Base-by-base conservation (phyloP, 225 moss, liverwort and hornwort species). In the Pseudoscleropodium purum region DNA sequence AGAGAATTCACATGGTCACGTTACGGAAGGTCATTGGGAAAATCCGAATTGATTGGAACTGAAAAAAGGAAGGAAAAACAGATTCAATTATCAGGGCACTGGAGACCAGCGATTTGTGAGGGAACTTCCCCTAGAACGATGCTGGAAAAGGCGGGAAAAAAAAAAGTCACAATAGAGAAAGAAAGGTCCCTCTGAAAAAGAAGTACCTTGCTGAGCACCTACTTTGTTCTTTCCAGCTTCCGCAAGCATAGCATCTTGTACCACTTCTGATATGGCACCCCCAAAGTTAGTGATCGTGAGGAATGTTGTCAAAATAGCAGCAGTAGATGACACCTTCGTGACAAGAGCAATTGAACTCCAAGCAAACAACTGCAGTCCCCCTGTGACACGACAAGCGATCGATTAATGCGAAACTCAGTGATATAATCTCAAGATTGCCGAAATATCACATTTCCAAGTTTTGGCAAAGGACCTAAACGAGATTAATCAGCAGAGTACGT, bases 201-300 rank as follows among this genome's bases (percentile, higher is more conserved):
- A 18, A 66, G 24, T 87, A 93, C 94, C 94, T 91, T 86, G 90
- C 70, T 90, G 92, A 52, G 93, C 95, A 37, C 93, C 94, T 75
- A 77, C 85, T 89, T 94, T 93, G 87, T 93, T 95, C 92, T 97
- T 97, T 25, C 94, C 94, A 67, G 94, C 96, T 63, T 97, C 97
- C 31, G 96, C 92, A 36, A 97, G 93, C 88, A 97, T 94, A 34
- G 97, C 97, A 87, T 97, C 97, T 80, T 97, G 96, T 88, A 97
- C 95, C 39, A 97, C 97, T 87, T 96, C 97, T 11, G 96, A 91
- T 59, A 97, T 94, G 49, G 91, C 96, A 45, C 96, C 97, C 25
- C 97, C 97, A 21, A 97, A 75, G 74, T 97, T 97, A 79, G 95
- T 95, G 79, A 97, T 92, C 6, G 97, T 96, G 33, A 97, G 95